Evolutionary conservation across 202 grass and related monocot genomes (phyloP).

Genomic region (Digitaria exilis): DNA sequence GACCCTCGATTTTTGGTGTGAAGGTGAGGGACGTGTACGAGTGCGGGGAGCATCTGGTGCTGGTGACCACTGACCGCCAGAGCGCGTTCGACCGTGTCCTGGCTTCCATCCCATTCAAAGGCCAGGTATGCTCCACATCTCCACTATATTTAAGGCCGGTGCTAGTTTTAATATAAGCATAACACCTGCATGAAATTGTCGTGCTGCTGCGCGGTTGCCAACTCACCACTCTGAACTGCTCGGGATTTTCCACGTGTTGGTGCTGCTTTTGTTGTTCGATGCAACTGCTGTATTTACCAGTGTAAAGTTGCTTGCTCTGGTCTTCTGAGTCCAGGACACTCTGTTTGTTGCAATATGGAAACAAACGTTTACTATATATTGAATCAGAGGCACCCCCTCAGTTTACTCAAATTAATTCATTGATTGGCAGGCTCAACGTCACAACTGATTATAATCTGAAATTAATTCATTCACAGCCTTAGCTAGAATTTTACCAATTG

Average conservation of each 20-base stretch:
- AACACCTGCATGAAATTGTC: neutral
- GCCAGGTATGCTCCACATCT: conserved; percentile 59
- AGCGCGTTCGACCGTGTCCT: conserved; percentile 91
- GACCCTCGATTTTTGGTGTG: conserved; percentile 10
- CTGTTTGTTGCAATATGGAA: neutral
- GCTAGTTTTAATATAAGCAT: neutral
- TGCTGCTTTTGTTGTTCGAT: neutral
- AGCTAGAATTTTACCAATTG: neutral
- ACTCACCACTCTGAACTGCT: neutral
- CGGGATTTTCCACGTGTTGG: neutral
- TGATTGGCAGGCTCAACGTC: neutral
- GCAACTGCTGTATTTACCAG: neutral
- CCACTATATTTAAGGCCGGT: neutral
- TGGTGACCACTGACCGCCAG: conserved; percentile 90
- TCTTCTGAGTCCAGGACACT: neutral
- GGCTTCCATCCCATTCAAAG: conserved; percentile 96
- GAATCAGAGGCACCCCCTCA: neutral
- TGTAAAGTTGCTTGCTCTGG: neutral
- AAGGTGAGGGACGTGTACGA: conserved; percentile 97
- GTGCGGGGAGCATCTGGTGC: conserved; percentile 73
- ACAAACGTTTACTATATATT: neutral
- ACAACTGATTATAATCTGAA: neutral
- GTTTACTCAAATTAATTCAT: neutral
- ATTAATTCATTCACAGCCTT: neutral
- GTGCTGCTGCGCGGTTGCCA: neutral